Base-by-base conservation (phyloP, 164 flowering plant genomes). In the Cinnamomum micranthum region DNA sequence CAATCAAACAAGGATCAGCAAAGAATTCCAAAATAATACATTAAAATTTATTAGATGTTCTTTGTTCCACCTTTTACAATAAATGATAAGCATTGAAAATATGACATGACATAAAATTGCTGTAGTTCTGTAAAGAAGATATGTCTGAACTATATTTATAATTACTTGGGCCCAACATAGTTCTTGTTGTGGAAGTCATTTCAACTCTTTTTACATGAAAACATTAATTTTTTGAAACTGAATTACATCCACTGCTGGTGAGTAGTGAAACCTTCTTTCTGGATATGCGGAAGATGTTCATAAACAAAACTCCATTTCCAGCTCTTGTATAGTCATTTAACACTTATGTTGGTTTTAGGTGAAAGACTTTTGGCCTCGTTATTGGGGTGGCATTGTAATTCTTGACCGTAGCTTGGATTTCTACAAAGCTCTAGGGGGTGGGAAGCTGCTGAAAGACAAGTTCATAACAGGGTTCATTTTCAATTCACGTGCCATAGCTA, bases 391-490 rank as follows among this genome's bases (percentile, higher is more conserved):
- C 23, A 83, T 75, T 15, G 87, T 89, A 52, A 51, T 89, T 74
- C 78, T 71, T 64, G 92, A 92, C 77, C 81, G 73, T 67, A 70
- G 69, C 28, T 84, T 78, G 88, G 89, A 79, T 17, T 90, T 92
- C 77, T 90, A 87, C 82, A 92, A 86, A 78, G 92, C 97, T 58
- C 90, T 92, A 15, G 94, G 97, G 33, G 93, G 94, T 33, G 94
- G 94, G 51, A 82, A 84, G 75, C 81, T 92, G 65, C 85, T 87
- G 65, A 90, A 87, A 80, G 97, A 90, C 72, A 90, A 83, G 69
- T 89, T 92, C 81, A 50, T 92, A 76, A 81, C 91, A 76, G 93
- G 94, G 70, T 90, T 92, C 71, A n/a, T 91, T 2, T 77, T 90
- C 65, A 92, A 90, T 72, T 87, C 90, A 23, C 86, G 87, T 51